These are phyloP conservation scores for Ophiostoma himal-ulmi DNA, from an alignment of 2,329 filamentous ascomycete genomes.

Conservation along the genomic window DNA sequence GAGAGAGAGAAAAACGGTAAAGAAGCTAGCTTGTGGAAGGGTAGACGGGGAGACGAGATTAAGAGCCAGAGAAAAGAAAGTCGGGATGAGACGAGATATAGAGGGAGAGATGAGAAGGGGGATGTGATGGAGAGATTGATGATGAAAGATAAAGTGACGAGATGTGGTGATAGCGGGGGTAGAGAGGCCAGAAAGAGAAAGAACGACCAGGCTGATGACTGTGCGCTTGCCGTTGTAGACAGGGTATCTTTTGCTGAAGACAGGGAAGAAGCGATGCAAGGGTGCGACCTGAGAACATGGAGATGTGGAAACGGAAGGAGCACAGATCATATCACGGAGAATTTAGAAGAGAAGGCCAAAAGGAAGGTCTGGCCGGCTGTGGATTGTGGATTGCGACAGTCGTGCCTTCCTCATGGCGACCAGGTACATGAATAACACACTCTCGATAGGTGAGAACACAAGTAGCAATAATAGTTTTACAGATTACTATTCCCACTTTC, in stretches of 20 bases:
- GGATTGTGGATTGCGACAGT: background rate
- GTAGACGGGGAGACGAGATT: slow-evolving; percentile 7
- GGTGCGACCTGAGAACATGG: background rate
- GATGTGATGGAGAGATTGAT: slow-evolving; percentile 7
- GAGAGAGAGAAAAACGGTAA: background rate
- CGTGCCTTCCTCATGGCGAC: slow-evolving; percentile 5
- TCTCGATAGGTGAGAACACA: background rate
- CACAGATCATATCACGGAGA: slow-evolving; percentile 4
- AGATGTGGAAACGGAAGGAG: slow-evolving; percentile 6
- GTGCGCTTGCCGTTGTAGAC: slow-evolving; percentile 1
- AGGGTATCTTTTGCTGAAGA: slow-evolving; percentile 2
- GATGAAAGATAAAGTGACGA: background rate
- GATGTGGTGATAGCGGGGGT: slow-evolving; percentile 4
- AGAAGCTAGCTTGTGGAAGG: background rate
- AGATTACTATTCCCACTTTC: background rate
- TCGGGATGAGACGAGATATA: background rate
- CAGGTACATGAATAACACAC: slow-evolving; percentile 8
- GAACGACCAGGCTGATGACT: background rate
- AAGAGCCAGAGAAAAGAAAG: background rate
- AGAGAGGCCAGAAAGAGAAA: slow-evolving; percentile 14
- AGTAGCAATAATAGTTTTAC: background rate
- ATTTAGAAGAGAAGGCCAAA: background rate
- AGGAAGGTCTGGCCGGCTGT: slow-evolving; percentile 11
- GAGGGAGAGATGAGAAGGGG: background rate
- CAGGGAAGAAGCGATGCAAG: background rate